Evolutionary conservation across 2,329 filamentous ascomycete species (phyloP), one percentile per base, ranked within the genome.

Genomic region (Byssoonygena ceratinophila): DNA sequence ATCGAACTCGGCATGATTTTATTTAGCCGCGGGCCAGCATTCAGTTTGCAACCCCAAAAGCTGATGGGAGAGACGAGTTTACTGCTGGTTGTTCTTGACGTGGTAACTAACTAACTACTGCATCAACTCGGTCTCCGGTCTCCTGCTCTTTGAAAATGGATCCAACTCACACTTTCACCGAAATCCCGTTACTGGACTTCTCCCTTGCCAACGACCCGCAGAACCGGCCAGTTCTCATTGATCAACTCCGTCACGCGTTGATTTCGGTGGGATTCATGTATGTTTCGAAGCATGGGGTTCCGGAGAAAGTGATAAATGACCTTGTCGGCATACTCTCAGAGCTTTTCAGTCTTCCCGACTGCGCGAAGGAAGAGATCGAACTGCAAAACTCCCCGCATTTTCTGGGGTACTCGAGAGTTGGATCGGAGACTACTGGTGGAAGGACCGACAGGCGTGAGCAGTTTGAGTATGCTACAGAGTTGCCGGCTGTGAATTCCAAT

Each of bases 381-480:
- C 53, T 67, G 16, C 63, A 70, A 23, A 76, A 79, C 23, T 81
- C 76, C 1, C 77, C 79, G 8, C 79, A 81, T 60, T 81, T 83
- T 52, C 66, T 83, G 1, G 80, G 80, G 0, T 82, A 81, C 60
- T 79, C 76, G 55, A 73, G 68, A 0, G 71, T 72, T 16, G 79
- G 78, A 0, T 68, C 74, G 22, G 80, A 82, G 61, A 77, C 66
- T 0, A 83, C 80, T 1, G 74, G 76, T 0, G 76, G 77, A 0
- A 64, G 66, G 48, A 59, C 64, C 12, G 79, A 83, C 59, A 64
- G 69, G 16, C 66, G 79, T 16, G 79, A 83, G 61, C 79, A 82
- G 58, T 76, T 80, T 45, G 79, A 82, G 60, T 77, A 79, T 59
- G 78, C 76, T 12, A 81, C 77, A 0, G 78, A 82, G 57, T 63